phyloP scores from a whole-genome alignment of 2,329 filamentous ascomycete genomes.

The Xylaria sp. region DNA sequence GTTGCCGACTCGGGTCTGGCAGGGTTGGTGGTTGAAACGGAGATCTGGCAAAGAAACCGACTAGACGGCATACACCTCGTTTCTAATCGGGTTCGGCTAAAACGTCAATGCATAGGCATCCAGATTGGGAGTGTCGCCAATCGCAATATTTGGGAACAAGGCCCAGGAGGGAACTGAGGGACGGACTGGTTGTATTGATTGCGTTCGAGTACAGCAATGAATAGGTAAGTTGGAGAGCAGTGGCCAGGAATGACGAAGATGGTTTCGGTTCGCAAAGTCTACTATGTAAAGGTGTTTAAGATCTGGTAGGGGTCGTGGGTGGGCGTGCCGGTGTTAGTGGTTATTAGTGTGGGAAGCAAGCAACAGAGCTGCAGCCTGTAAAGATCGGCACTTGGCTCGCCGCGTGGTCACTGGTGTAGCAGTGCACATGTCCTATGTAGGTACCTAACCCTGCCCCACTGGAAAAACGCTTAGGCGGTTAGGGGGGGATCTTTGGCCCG shows the following conservation, averaged over 20 bases:
- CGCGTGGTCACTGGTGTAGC: no score
- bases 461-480: no score
- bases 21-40: constrained; percentile 17
- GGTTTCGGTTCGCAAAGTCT: no score
- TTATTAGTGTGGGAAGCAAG: no score
- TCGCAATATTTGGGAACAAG: neutral
- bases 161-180: neutral
- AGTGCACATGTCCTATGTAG: no score
- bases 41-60: constrained; percentile 26
- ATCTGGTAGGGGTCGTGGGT: no score
- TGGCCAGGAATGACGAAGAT: constrained; percentile 24
- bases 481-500: no score
- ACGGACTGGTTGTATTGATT: neutral
- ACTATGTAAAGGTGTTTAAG: no score
- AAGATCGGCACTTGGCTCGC: no score
- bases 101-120: constrained; percentile 16
- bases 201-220: neutral
- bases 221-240: neutral
- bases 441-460: no score
- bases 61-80: constrained; percentile 8
- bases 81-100: constrained; percentile 22
- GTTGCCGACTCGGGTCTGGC: constrained; percentile 1
- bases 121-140: neutral
- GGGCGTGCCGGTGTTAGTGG: no score
- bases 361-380: no score